A percentile compares a stretch with the other conserved stretches of the same genome.
These are phyloP conservation scores for Apiotrichum mycotoxinovorans DNA, from an alignment of 1,284 basidiomycete genomes.

Conservation along the genomic window DNA sequence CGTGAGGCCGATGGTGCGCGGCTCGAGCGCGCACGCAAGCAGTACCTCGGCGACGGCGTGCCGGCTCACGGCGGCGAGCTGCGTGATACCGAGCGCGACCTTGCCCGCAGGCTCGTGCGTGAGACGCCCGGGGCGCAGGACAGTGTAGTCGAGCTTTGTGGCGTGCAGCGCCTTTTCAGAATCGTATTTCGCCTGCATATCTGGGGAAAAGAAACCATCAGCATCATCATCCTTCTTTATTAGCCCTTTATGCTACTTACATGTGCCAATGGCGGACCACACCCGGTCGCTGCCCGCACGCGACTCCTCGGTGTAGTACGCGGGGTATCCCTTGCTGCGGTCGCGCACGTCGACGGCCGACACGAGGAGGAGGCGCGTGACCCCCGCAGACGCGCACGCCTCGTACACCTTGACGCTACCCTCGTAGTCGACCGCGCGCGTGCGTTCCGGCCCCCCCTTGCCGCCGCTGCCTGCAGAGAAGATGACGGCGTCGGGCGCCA, in stretches of 20 bases:
- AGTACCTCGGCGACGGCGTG: constrained; percentile 63
- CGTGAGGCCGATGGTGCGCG: constrained; percentile 61
- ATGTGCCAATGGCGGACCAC: constrained; percentile 47
- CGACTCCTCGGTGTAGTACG: constrained; percentile 54
- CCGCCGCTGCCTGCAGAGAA: constrained; percentile 69
- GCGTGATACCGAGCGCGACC: constrained; percentile 59
- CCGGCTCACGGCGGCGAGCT: constrained; percentile 51
- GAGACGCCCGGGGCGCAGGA: constrained; percentile 64
- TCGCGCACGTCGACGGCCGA: constrained; percentile 65
- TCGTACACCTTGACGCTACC: constrained; percentile 70
- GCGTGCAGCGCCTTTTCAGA: constrained; percentile 64
- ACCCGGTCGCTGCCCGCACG: constrained; percentile 52
- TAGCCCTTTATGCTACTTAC: background rate
- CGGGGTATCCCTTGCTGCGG: constrained; percentile 50
- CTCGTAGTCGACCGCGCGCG: constrained; percentile 65
- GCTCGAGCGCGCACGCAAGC: constrained; percentile 56
- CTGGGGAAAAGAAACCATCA: constrained; percentile 28
- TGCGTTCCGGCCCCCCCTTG: constrained; percentile 61
- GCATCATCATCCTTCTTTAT: too few relatives aligned
- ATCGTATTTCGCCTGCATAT: constrained; percentile 64
- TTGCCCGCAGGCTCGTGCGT: constrained; percentile 58
- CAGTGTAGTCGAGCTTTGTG: constrained; percentile 64
- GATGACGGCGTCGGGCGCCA: constrained; percentile 58
- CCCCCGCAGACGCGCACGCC: constrained; percentile 59
- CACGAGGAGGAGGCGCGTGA: constrained; percentile 57